A percentile compares a stretch with the other conserved stretches of the same genome.
Evolutionary conservation across 2,329 filamentous ascomycete species (phyloP).

Genomic region (Tolypocladium amazonense): DNA sequence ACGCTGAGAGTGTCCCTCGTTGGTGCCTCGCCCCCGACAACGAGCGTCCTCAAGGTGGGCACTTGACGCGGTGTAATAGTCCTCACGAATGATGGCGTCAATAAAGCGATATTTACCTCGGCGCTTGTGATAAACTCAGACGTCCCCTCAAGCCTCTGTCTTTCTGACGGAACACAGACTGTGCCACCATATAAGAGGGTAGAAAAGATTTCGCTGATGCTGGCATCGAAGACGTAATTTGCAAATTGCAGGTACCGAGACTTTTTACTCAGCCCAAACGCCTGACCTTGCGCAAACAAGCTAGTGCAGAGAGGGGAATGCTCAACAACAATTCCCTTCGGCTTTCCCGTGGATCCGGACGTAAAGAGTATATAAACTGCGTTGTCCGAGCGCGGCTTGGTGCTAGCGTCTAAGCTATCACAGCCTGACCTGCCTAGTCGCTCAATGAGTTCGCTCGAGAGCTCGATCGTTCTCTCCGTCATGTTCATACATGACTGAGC

Average conservation of each 20-base stretch:
- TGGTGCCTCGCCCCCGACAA: conserved; percentile 3
- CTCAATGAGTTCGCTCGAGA: not conserved
- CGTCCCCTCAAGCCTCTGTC: not conserved
- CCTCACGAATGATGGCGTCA: conserved; percentile 3
- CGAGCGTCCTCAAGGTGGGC: not conserved
- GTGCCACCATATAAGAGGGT: conserved; percentile 2
- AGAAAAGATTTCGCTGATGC: conserved; percentile 4
- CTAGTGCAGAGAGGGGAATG: not conserved
- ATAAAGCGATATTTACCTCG: not conserved
- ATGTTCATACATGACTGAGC: not conserved
- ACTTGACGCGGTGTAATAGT: conserved; percentile 1
- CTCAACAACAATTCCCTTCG: conserved; percentile 3
- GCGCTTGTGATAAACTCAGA: not conserved
- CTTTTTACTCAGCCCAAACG: not conserved
- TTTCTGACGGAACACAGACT: conserved; percentile 4
- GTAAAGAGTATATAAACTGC: not conserved
- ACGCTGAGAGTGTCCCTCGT: not conserved
- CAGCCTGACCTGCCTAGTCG: not conserved
- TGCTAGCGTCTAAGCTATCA: not conserved
- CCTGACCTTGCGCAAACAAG: not conserved
- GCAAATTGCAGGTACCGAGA: conserved; percentile 4
- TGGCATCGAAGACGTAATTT: conserved; percentile 5
- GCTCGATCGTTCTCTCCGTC: not conserved
- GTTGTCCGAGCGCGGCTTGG: not conserved
- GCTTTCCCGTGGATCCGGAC: not conserved